These are phyloP conservation scores for Fusarium nurragi DNA, from an alignment of 2,329 filamentous ascomycete species.

Conservation along the genomic window DNA sequence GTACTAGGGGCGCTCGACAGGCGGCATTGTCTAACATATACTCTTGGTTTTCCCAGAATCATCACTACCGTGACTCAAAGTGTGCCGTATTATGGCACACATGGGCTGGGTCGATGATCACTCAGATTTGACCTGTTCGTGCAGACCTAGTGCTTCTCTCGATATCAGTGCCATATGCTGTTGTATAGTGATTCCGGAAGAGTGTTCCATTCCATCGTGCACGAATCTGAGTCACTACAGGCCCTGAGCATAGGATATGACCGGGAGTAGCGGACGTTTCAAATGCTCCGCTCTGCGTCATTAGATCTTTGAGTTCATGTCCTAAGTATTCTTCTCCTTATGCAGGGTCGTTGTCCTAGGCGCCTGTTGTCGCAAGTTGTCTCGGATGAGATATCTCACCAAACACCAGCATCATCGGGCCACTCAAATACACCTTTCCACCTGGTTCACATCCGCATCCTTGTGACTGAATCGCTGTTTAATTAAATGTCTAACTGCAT, in stretches of 20 bases:
- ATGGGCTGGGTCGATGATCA: not conserved
- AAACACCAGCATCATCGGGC: not conserved
- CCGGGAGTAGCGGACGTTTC: not conserved
- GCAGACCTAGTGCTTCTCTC: not conserved
- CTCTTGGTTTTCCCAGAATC: not conserved
- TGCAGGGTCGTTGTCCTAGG: not conserved
- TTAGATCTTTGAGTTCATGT: not conserved
- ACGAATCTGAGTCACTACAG: slow-evolving; percentile 7
- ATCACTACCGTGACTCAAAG: not conserved
- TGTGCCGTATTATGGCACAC: not conserved
- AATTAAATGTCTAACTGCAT: not conserved
- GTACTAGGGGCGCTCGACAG: no score
- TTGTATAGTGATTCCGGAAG: not conserved
- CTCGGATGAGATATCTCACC: not conserved
- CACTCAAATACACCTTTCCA: not conserved
- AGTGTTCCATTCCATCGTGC: slow-evolving; percentile 7
- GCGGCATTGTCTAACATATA: not conserved
- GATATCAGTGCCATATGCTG: not conserved
- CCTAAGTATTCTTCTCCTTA: not conserved
- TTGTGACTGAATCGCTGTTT: not conserved
- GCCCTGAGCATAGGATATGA: not conserved
- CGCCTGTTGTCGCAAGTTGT: not conserved
- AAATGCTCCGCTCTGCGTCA: not conserved
- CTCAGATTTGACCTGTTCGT: not conserved
- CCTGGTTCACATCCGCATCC: not conserved